These are phyloP conservation scores for Cubamyces sp. DNA, from an alignment of 768 basidiomycete species.

Conservation along the genomic window DNA sequence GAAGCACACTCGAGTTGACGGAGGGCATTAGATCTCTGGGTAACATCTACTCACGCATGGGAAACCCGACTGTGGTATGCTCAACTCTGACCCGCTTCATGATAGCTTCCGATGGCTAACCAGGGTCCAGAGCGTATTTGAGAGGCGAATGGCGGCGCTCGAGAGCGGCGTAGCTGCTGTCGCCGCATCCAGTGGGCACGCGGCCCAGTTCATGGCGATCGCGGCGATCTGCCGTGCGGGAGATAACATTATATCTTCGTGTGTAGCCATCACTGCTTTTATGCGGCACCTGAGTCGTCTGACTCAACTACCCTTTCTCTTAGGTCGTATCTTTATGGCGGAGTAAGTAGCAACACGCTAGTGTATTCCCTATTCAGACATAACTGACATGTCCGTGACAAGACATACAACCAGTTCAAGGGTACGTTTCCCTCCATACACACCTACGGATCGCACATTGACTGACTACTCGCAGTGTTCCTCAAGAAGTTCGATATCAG, in stretches of 20 bases:
- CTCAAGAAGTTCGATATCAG: slow-evolving; percentile 71
- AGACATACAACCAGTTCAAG: slow-evolving; percentile 79
- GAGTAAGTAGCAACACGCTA: slow-evolving; percentile 49
- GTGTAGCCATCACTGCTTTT: slow-evolving; percentile 28
- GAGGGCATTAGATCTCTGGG: slow-evolving; percentile 42
- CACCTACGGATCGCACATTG: not conserved
- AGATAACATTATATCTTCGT: slow-evolving; percentile 81
- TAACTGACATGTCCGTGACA: not conserved
- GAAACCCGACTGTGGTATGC: slow-evolving; percentile 67
- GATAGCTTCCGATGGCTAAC: not conserved
- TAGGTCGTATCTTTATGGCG: slow-evolving; percentile 70
- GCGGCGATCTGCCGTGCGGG: slow-evolving; percentile 61
- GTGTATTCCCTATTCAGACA: not conserved
- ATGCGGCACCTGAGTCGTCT: not conserved
- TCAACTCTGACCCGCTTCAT: not conserved
- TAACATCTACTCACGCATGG: slow-evolving; percentile 69
- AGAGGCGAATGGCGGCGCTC: slow-evolving; percentile 75
- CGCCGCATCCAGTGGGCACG: slow-evolving; percentile 73
- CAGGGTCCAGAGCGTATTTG: slow-evolving; percentile 66
- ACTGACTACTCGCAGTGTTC: slow-evolving; percentile 47
- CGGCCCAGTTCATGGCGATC: slow-evolving; percentile 78
- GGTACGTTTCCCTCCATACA: slow-evolving; percentile 34
- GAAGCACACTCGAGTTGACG: not conserved
- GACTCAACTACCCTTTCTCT: not conserved
- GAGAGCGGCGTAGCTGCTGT: slow-evolving; percentile 81